Evolutionary conservation across 148 eudicot genomes (phyloP), one percentile per base, ranked within the genome.

Genomic region (Cornus controversa): DNA sequence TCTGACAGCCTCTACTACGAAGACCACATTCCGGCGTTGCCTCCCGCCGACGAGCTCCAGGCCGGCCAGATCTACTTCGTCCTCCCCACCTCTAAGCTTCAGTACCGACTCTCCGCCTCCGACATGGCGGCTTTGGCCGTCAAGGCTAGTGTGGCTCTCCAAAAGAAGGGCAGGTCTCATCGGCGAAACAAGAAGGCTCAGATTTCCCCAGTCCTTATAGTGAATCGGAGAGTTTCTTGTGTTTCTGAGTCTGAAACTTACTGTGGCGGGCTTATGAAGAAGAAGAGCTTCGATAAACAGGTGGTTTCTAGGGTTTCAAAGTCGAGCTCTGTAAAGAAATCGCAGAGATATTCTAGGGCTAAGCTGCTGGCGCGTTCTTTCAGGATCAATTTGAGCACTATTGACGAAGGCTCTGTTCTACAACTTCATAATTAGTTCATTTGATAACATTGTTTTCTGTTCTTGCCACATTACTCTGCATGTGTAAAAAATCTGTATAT

Each of bases 51-150:
- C 23, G 58, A 66, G 40, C 79, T 87, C 1, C 71, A 76, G 36
- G 53, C 82, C 0, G 64, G 75, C 6, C 84, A 85, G 72, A 82
- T 87, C 58, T 87, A 87, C 77, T 84, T 87, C 73, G 67, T 84
- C 0, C 71, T 87, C 36, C 87, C 90, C 11, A 13, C 6, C 6
- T 66, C 86, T 2, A 82, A 78, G 67, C 87, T 82, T 24, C 80
- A 65, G 13, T 63, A 64, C 47, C 84, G 77, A 2, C 74, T 87
- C 10, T 45, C 79, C 11, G 87, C 84, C 10, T 69, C 87, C 36
- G 86, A 87, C 42, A 85, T 87, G 90, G 90, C 90, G 0, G 87
- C 84, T 4, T 54, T 87, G 26, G 90, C 90, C 23, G 87, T 84
- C 8, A 87, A 84, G 69, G 87, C 87, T 64, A 80, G 82, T 75